Evolutionary conservation across 2,329 filamentous ascomycete species (phyloP).

Genomic region (Fusarium paranaense): DNA sequence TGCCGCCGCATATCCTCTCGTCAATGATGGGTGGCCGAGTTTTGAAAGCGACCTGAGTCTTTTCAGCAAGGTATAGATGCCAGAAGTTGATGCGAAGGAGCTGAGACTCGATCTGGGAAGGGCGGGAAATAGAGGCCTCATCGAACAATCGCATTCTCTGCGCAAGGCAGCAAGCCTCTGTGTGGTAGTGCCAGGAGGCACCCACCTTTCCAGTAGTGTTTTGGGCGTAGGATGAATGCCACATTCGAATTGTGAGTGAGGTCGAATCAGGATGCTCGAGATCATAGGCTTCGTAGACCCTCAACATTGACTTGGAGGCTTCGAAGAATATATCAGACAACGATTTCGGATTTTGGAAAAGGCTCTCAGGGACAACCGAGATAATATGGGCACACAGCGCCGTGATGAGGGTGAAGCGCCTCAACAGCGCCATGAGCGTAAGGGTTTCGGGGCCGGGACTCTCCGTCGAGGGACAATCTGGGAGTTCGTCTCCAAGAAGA

Average conservation of each 20-base stretch:
- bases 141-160: not conserved
- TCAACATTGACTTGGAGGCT: not conserved
- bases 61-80: not conserved
- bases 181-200: not conserved
- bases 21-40: not conserved
- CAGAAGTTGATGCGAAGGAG: not conserved
- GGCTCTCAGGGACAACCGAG: not conserved
- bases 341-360: not conserved
- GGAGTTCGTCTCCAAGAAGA: not conserved
- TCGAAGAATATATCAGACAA: not conserved
- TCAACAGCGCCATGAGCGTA: not conserved
- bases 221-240: not conserved
- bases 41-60: not conserved
- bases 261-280: constrained; percentile 2
- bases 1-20: not conserved
- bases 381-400: not conserved
- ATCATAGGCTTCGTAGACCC: not conserved
- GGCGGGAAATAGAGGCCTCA: not conserved
- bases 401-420: not conserved
- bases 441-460: not conserved
- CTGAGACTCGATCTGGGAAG: not conserved
- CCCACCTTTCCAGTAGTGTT: not conserved
- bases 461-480: not conserved
- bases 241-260: not conserved
- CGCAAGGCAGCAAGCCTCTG: not conserved